Base-by-base conservation (phyloP, 1,284 basidiomycete genomes). In the Papiliotrema terrestris region DNA sequence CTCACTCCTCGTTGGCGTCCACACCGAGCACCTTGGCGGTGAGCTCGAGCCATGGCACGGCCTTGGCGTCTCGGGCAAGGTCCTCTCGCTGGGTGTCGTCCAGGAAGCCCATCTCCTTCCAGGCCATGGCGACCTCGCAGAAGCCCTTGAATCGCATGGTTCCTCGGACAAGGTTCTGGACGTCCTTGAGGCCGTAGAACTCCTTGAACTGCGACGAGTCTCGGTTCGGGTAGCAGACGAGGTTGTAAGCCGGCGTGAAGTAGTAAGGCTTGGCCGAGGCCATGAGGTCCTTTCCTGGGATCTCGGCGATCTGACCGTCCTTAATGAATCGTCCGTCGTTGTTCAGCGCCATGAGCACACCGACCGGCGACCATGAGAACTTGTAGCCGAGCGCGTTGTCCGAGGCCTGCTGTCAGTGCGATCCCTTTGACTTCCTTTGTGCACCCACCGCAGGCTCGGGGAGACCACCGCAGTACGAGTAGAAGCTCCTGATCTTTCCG, bases 321-420 rank as follows among this genome's bases (percentile, higher is more conserved):
- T 84, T 80, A 71, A 88, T 80, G 78, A 86, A 92, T n/a, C 88
- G 86, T 45, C 92, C 96, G 46, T 84, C 83, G 82, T 98, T 98
- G 67, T 95, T 85, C 55, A 97, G 84, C 6, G 95, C 95, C 66
- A 98, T 87, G 51, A 99, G 86, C 46, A 96, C 93, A 57, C 95
- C 96, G 46, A 92, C 88, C 29, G 93, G 91, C 2, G 93, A 96
- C 96, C 96, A 98, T 37, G 92, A 96, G 82, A 98, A 98, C 78
- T 98, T 98, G 86, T 98, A 98, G 29, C 96, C 95, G 58, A 98
- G 87, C 8, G 96, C 94, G 81, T 98, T 98, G 72, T 87, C 86
- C 15, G 91, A 86, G 66, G 87, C 73, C 59, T 61, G 22, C 8
- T 25, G 61, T 53, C 61, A 60, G 47, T 58, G 57, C 22, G 62